Base-by-base conservation (phyloP, 345 rosid species). In the Trapa bicornis region DNA sequence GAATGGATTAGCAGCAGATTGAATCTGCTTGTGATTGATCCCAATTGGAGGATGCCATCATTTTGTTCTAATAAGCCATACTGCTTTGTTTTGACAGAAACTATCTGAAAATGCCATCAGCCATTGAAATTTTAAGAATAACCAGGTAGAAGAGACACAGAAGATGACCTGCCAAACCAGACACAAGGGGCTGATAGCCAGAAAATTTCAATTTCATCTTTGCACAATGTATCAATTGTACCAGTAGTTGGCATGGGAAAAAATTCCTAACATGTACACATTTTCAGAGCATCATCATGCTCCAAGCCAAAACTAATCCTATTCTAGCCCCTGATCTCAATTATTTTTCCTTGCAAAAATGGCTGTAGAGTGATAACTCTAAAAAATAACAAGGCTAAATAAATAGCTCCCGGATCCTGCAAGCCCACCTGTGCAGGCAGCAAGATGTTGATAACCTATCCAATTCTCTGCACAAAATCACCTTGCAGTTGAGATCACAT, bases 21-120 rank as follows among this genome's bases (percentile, higher is more conserved):
- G 35, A 54, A 6, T 54, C 60, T 54, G 60, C 60, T 54, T 54
- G 60, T 54, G 22, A 54, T 54, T 54, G 35, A 54, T 54, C 35
- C 22, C 22, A n/a, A 22, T 9, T 54, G 10, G 60, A 22, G 60
- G 35, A 35, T 54, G 60, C 8, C 60, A 54, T 54, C 60, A 54
- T 54, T n/a, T 22, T 29, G 61, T 57, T 57, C 37, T 22, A 57
- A 57, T 22, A 32, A 22, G 32, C 29, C 29, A 22, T 22, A 8
- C 29, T 22, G 29, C 29, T 22, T 22, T 22, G 29, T 22, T 22
- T 22, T 22, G 29, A 22, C 74, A 79, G 86, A 83, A 66, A 91
- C 72, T 79, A 87, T 89, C 47, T 91, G 86, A 63, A 45, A 7
- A 11, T 45, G 12, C 13, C 43, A 41, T 41, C 43, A 41, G 43